Percentiles rank a stretch among this genome's conserved stretches.
These are phyloP conservation scores for Yamadazyma olivae DNA, from an alignment of 805 yeast genomes.

Conservation along the genomic window DNA sequence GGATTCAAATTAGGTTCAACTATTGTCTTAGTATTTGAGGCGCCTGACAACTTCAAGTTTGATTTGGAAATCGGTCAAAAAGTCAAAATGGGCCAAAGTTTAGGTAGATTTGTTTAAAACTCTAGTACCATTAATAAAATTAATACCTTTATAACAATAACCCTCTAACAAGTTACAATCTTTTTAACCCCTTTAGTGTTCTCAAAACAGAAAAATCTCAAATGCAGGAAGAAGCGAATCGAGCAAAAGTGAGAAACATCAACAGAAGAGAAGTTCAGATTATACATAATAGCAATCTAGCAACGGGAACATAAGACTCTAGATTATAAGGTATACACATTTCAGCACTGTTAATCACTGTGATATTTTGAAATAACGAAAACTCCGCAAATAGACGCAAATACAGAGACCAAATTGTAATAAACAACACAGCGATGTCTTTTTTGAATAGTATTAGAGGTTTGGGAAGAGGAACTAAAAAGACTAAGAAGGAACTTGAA, in stretches of 20 bases:
- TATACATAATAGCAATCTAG: too few species aligned
- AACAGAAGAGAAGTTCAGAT: too few species aligned
- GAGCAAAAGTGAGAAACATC: too few species aligned
- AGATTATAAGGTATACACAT: too few species aligned
- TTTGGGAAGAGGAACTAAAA: constrained; percentile 44
- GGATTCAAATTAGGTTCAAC: constrained; percentile 96
- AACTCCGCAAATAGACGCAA: not conserved
- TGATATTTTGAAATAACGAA: too few species aligned
- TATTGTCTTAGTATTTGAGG: constrained; percentile 95
- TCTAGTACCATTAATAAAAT: not conserved
- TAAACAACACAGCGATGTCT: too few species aligned
- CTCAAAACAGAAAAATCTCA: too few species aligned
- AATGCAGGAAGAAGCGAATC: constrained; percentile 6
- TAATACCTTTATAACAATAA: not conserved
- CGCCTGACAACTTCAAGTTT: constrained; percentile 78
- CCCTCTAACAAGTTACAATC: too few species aligned
- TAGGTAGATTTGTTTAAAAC: constrained; percentile 48
- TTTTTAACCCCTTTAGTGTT: too few species aligned
- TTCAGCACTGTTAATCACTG: too few species aligned
- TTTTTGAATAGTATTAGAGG: constrained; percentile 48
- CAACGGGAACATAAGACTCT: too few species aligned
- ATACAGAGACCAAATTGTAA: not conserved
- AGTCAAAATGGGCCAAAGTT: constrained; percentile 79
- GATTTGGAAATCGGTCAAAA: constrained; percentile 66
- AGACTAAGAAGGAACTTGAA: constrained; percentile 38